Evolutionary conservation across 495 filamentous ascomycete species (phyloP).

Genomic region (Chaetomidium leptoderma): DNA sequence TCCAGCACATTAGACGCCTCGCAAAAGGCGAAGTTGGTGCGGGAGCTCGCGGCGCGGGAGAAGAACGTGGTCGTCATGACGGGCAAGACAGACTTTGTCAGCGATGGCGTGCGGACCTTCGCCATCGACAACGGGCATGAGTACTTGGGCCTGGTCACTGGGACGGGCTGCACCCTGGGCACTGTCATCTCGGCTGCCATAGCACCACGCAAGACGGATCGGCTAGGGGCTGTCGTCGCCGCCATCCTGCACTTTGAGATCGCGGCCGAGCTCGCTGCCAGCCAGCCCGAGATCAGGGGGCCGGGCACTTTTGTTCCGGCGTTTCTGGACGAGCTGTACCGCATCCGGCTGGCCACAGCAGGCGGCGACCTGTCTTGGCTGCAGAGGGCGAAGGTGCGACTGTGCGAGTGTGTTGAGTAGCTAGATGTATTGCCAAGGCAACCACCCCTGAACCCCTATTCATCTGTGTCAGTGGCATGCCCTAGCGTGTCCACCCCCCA

Average conservation of each 20-base stretch:
- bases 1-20: slow-evolving; percentile 53
- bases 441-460: slow-evolving; percentile 2
- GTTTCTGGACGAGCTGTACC: slow-evolving; percentile 69
- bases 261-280: slow-evolving; percentile 71
- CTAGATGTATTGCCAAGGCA: background rate
- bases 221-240: slow-evolving; percentile 61
- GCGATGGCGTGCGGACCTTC: slow-evolving; percentile 64
- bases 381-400: slow-evolving; percentile 52
- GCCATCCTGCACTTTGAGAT: slow-evolving; percentile 78
- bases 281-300: slow-evolving; percentile 59
- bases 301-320: slow-evolving; percentile 86
- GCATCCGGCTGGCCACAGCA: slow-evolving; percentile 46
- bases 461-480: background rate
- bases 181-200: slow-evolving; percentile 73
- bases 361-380: slow-evolving; percentile 53
- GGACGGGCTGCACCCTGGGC: slow-evolving; percentile 82
- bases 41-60: slow-evolving; percentile 61
- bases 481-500: background rate
- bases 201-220: slow-evolving; percentile 55
- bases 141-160: slow-evolving; percentile 76
- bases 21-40: slow-evolving; percentile 54
- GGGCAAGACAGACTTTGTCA: slow-evolving; percentile 71
- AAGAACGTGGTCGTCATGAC: slow-evolving; percentile 82
- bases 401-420: slow-evolving; percentile 9
- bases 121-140: slow-evolving; percentile 72